Conservation (phyloP, 345 rosid genomes). For the Populus pruinosa region DNA sequence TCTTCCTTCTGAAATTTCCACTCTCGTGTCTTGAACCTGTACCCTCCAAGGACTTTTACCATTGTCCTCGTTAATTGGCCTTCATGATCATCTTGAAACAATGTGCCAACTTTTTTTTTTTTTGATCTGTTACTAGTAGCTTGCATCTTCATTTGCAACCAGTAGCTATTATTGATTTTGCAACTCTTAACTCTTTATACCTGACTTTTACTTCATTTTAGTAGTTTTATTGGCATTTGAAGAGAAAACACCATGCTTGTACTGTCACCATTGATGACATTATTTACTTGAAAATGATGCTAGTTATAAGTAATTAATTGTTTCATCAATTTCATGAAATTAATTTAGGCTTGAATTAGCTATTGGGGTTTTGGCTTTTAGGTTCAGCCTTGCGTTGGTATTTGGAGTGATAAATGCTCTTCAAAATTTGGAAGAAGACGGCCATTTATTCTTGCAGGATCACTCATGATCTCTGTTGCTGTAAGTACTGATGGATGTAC, state of each 20-base stretch:
- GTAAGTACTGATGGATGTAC: slow-evolving; percentile 46
- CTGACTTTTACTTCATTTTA: not conserved
- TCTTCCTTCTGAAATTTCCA: not conserved
- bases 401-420: slow-evolving; percentile 94
- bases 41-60: not conserved
- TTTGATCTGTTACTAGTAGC: not conserved
- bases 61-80: not conserved
- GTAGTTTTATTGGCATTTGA: not conserved
- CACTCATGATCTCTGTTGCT: slow-evolving; percentile 75
- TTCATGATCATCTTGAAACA: not conserved
- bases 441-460: slow-evolving; percentile 89
- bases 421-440: slow-evolving; percentile 88
- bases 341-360: not conserved
- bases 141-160: not conserved
- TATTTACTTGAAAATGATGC: not conserved
- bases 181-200: not conserved
- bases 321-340: not conserved
- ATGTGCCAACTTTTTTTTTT: not conserved
- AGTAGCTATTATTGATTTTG: not conserved
- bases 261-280: not conserved
- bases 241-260: not conserved
- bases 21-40: not conserved
- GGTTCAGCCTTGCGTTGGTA: slow-evolving; percentile 99
- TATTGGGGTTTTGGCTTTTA: slow-evolving; percentile 32
- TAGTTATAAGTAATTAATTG: not conserved